A percentile compares a stretch with the other conserved stretches of the same genome.
Evolutionary conservation across 2,329 filamentous ascomycete species (phyloP).

Genomic region (Byssoonygena ceratinophila): DNA sequence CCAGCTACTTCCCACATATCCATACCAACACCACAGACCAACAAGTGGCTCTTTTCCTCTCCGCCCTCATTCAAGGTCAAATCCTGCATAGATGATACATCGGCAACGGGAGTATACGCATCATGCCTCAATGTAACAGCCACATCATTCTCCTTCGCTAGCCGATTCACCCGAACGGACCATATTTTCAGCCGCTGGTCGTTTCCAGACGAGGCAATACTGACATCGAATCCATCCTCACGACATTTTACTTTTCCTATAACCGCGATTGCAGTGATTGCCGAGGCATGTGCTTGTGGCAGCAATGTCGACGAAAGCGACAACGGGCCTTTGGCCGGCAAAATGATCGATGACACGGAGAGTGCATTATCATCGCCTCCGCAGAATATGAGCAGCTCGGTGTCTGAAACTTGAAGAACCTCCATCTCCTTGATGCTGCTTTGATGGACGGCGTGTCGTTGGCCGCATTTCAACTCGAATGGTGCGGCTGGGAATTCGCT

Average conservation of each 20-base stretch:
- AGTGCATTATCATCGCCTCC: conserved; percentile 85
- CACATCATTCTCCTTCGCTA: conserved; percentile 16
- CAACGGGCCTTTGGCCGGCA: conserved; percentile 7
- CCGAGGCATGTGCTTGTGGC: conserved; percentile 37
- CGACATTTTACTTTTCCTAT: conserved; percentile 15
- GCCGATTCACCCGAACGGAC: conserved; percentile 26
- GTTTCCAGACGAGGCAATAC: conserved; percentile 34
- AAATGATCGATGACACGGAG: conserved; percentile 43
- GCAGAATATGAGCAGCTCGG: conserved; percentile 51
- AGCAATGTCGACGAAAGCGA: conserved; percentile 28
- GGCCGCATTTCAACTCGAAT: conserved; percentile 25
- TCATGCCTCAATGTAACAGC: conserved; percentile 22
- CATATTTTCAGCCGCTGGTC: conserved; percentile 40
- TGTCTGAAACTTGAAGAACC: conserved; percentile 24
- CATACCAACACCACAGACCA: conserved; percentile 43
- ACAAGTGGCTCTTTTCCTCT: conserved; percentile 20
- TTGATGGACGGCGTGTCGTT: conserved; percentile 55
- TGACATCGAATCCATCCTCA: conserved; percentile 16
- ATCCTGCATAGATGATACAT: conserved; percentile 44
- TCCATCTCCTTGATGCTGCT: conserved; percentile 59
- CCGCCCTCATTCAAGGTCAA: conserved; percentile 17
- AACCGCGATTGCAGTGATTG: conserved; percentile 33
- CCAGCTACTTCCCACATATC: conserved; percentile 30
- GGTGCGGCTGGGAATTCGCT: neutral
- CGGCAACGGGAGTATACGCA: conserved; percentile 43